phyloP scores from a whole-genome alignment of 495 filamentous ascomycete species.

The Penicillium lagena region DNA sequence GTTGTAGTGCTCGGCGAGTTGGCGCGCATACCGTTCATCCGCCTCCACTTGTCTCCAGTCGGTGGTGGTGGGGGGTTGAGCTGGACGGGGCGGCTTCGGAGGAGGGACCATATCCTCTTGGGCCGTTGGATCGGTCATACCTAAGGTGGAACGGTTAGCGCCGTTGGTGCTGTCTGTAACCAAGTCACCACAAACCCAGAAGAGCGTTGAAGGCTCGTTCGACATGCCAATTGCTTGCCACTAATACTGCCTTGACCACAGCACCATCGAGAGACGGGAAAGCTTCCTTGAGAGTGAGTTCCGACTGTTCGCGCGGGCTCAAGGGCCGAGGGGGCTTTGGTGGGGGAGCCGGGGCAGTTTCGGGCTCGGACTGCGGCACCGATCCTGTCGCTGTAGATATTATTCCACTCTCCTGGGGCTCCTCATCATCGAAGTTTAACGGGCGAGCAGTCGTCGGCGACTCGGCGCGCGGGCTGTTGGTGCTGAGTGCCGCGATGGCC shows the following conservation, averaged over 20 bases:
- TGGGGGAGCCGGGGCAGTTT: constrained; percentile 58
- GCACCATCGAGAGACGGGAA: constrained; percentile 77
- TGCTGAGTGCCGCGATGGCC: constrained; percentile 16
- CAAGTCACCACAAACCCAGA: constrained; percentile 50
- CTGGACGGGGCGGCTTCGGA: constrained; percentile 64
- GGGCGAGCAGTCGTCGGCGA: constrained; percentile 80
- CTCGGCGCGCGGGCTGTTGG: constrained; percentile 50
- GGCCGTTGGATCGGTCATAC: constrained; percentile 90
- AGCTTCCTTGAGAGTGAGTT: constrained; percentile 85
- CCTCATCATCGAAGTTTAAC: constrained; percentile 76
- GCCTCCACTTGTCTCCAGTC: constrained; percentile 75
- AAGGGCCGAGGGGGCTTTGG: constrained; percentile 85
- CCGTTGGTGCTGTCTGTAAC: neutral
- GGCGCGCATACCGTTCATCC: constrained; percentile 89
- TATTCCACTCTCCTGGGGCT: constrained; percentile 58
- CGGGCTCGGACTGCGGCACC: constrained; percentile 29
- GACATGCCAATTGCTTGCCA: constrained; percentile 77
- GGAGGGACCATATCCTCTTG: constrained; percentile 60
- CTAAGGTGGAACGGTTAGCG: constrained; percentile 31
- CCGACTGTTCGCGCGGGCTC: constrained; percentile 73
- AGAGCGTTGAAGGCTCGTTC: constrained; percentile 96
- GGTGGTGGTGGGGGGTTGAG: constrained; percentile 46
- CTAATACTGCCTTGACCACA: constrained; percentile 83
- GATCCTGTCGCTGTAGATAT: constrained; percentile 29
- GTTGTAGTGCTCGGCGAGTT: constrained; percentile 87